A percentile compares a stretch with the other conserved stretches of the same genome.
phyloP scores from a whole-genome alignment of 1,139 yeast genomes.

The Pichia cactophila region DNA sequence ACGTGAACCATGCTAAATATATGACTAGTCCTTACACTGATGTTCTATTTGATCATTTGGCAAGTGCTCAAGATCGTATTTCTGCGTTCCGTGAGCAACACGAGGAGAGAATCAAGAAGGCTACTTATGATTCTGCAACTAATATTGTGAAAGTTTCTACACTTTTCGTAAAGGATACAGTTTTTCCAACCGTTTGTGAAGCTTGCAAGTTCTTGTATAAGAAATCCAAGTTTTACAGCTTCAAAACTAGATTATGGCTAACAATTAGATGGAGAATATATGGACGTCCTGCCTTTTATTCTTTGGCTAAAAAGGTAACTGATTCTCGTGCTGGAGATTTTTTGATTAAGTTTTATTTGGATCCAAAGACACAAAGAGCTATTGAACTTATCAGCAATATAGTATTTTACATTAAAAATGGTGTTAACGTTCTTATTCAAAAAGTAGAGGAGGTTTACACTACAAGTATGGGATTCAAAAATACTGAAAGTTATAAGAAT shows the following conservation, averaged over 20 bases:
- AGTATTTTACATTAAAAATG: constrained; percentile 1
- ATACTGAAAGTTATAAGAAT: constrained; percentile 20
- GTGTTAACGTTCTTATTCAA: constrained; percentile 9
- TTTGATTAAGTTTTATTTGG: constrained; percentile 1
- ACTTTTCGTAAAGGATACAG: constrained; percentile 2
- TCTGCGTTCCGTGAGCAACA: constrained; percentile 7
- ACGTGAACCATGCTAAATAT: constrained; percentile 11
- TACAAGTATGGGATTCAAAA: constrained; percentile 18
- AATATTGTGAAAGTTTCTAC: neutral
- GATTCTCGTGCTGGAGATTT: constrained; percentile 12
- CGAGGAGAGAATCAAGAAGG: constrained; percentile 4
- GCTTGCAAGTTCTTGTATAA: neutral
- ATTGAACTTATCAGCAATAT: constrained; percentile 6
- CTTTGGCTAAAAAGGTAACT: neutral
- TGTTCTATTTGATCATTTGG: neutral
- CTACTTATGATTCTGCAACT: constrained; percentile 4
- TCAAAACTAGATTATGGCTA: constrained; percentile 1
- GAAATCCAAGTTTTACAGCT: neutral
- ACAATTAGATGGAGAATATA: constrained; percentile 14
- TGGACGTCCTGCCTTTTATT: constrained; percentile 10
- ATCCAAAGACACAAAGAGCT: constrained; percentile 1
- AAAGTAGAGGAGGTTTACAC: constrained; percentile 11
- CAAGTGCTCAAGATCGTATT: neutral
- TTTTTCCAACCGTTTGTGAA: constrained; percentile 5
- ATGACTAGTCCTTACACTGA: constrained; percentile 3